Base-by-base conservation (phyloP, 352 stramenopile species). In the Phytophthora lateralis region DNA sequence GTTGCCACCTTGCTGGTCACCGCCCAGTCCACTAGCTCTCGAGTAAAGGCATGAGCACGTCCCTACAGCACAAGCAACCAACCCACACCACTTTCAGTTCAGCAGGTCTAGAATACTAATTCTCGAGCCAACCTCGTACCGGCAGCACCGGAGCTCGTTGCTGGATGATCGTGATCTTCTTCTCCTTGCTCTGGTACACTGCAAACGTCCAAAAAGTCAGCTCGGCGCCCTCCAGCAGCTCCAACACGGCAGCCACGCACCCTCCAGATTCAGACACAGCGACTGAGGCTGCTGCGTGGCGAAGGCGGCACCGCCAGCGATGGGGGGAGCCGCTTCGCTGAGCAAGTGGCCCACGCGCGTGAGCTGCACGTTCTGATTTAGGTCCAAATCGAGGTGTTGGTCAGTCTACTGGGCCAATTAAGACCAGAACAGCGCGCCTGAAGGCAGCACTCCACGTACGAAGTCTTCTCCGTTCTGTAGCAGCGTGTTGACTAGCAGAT, bases 241-340 rank as follows among this genome's bases (percentile, higher is more conserved):
- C 12, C 24, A 15, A 51, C 0, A 26, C 24, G 41, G 20, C 17
- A 44, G 38, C 34, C 32, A 71, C 59, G 12, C 57, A 94, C 85
- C 82, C 67, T 91, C 78, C 2, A 95, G 53, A 60, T 95, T 95
- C 12, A 93, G 66, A 54, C 78, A 91, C n/a, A 93, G 71, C 27
- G 62, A 60, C 15, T 76, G 55, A 10, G 56, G 57, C 24, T 71
- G 45, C 38, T 90, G 80, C 0, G 66, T 70, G 12, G 60, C 63
- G 47, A 86, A 91, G 9, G 83, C 82, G 7, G 83, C 60, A 9
- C 76, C 63, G 3, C 83, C 85, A 27, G 72, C 80, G 37, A 95
- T 81, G 0, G 85, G 0, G 85, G 83, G 72, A 44, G 86, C 75
- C n/a, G 59, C 65, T 50, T 78, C 74, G 11, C 74, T 85, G 57